A percentile compares a stretch with the other conserved stretches of the same genome.
Evolutionary conservation across 1,284 basidiomycete species (phyloP).

Genomic region (Wolfiporia cocos): DNA sequence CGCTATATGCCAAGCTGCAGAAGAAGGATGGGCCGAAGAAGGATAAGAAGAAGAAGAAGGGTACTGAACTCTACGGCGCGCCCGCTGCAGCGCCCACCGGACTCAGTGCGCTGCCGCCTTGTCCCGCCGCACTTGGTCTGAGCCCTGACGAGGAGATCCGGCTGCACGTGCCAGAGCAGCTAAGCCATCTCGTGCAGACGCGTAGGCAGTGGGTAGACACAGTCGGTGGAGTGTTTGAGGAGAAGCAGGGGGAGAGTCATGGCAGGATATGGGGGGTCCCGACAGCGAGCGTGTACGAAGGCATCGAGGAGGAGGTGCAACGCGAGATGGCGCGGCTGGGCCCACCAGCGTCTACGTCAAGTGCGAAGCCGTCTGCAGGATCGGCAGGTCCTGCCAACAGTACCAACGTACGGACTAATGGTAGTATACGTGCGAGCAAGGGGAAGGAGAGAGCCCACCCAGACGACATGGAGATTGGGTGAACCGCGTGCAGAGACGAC

Average conservation of each 20-base stretch:
- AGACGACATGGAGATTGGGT: slow-evolving; percentile 21
- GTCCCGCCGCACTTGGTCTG: slow-evolving; percentile 63
- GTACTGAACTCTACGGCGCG: slow-evolving; percentile 35
- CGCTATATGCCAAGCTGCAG: slow-evolving; percentile 67
- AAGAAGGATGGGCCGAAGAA: slow-evolving; percentile 67
- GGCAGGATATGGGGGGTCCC: slow-evolving; percentile 75
- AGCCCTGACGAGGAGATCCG: slow-evolving; percentile 60
- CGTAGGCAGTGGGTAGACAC: slow-evolving; percentile 68
- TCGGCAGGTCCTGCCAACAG: slow-evolving; percentile 10
- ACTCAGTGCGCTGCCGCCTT: slow-evolving; percentile 30
- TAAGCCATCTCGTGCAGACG: slow-evolving; percentile 66
- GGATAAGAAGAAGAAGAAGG: slow-evolving; percentile 64
- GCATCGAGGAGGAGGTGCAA: slow-evolving; percentile 57
- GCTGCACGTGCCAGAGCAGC: slow-evolving; percentile 63
- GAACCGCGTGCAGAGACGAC: slow-evolving; percentile 7
- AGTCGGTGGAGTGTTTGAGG: slow-evolving; percentile 62
- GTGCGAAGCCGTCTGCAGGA: slow-evolving; percentile 5
- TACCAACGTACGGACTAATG: slow-evolving; percentile 27
- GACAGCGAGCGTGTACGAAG: slow-evolving; percentile 65
- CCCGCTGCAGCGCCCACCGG: slow-evolving; percentile 24
- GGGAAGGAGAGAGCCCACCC: slow-evolving; percentile 35
- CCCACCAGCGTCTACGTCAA: slow-evolving; percentile 2
- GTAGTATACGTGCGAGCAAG: slow-evolving; percentile 13
- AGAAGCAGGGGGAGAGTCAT: slow-evolving; percentile 55
- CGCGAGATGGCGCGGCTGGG: slow-evolving; percentile 32